Evolutionary conservation across 1,139 yeast genomes (phyloP), one percentile per base, ranked within the genome.

Genomic region (Scheffersomyces cryptocercus): DNA sequence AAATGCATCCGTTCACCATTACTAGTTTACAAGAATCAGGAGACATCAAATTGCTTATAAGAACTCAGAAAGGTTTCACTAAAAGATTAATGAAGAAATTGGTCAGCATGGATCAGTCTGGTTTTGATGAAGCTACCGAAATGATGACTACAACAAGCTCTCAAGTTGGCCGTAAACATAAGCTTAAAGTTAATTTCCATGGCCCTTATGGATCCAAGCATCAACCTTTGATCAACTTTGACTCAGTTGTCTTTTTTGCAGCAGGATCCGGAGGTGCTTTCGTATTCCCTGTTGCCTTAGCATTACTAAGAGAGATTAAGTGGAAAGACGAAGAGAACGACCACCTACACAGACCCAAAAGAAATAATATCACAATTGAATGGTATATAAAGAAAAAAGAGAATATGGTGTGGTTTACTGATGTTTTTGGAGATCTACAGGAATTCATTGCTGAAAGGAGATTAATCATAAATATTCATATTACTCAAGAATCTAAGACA

Each of bases 221-320:
- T 40, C 73, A 68, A 44, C 74, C 75, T 1, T 60, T 73, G 31
- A 58, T 64, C 13, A 61, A 67, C 2, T 73, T 73, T 50, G 76
- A 74, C 39, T 47, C 67, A 2, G 63, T 61, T 8, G 40, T 68
- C 4, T 68, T 74, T 40, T 48, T 73, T 35, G 59, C 68, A 29
- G 73, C 73, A 6, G 79, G 77, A 1, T 64, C 70, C 0, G 79
- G 79, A 1, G 69, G 70, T 4, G 67, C 78, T 1, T 73, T 70
- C 50, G 61, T 68, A 0, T 62, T 73, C 43, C 78, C 79, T 2
- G 63, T 73, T 5, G 71, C 75, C 28, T 54, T 71, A 29, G 69
- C 67, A 37, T 54, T 72, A 35, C 49, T 71, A 16, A 51, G 58
- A 33, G 45, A 47, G 5, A 52, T 61, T 3, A 35, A 46, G 16